These are phyloP conservation scores for Apiospora marii DNA, from an alignment of 2,329 filamentous ascomycete species.

Conservation along the genomic window DNA sequence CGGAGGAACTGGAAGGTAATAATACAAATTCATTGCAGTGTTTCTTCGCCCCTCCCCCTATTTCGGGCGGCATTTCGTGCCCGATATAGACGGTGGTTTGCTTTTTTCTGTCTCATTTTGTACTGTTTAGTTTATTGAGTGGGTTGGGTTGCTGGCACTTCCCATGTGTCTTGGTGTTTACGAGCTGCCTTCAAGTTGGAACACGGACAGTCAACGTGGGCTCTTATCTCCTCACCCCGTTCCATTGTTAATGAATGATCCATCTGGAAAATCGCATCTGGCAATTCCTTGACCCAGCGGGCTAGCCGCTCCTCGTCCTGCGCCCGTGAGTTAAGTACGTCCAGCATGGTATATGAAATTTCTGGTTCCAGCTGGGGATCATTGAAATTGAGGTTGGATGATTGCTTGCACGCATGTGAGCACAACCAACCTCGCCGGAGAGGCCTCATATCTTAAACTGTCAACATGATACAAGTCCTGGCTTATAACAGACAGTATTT, in stretches of 20 bases:
- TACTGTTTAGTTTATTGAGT: slow-evolving; percentile 7
- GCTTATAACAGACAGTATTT: neutral
- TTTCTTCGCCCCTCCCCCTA: neutral
- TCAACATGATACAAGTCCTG: neutral
- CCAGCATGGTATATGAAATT: neutral
- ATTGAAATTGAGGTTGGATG: slow-evolving; percentile 21
- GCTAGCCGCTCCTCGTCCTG: slow-evolving; percentile 4
- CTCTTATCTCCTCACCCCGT: neutral
- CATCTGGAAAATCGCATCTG: slow-evolving; percentile 2
- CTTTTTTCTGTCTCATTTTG: neutral
- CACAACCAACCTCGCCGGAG: neutral
- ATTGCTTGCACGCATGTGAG: neutral
- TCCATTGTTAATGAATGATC: neutral
- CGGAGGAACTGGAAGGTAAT: slow-evolving; percentile 9
- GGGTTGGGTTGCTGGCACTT: neutral
- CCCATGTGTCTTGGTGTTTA: neutral
- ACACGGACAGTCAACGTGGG: neutral
- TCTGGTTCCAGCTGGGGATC: slow-evolving; percentile 8
- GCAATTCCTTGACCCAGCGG: neutral
- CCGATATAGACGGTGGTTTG: neutral
- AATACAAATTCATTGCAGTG: neutral
- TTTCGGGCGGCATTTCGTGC: neutral
- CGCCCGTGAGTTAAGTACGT: neutral
- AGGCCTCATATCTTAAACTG: neutral
- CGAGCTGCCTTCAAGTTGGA: neutral